A percentile compares a stretch with the other conserved stretches of the same genome.
phyloP scores from a whole-genome alignment of 495 filamentous ascomycete genomes.

The Podospora sp. region DNA sequence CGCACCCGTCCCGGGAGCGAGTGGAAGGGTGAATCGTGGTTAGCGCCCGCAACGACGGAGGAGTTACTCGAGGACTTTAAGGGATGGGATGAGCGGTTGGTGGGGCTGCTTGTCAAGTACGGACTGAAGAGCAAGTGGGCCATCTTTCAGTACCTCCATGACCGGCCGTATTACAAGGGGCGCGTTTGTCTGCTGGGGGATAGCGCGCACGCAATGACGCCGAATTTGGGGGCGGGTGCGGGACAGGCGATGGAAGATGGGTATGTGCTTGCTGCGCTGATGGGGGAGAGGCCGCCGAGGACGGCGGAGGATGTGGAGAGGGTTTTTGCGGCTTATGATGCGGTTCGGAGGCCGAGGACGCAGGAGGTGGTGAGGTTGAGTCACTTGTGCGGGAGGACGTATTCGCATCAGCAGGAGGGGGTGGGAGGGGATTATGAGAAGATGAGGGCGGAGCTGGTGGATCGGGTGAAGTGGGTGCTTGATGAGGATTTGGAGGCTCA shows the following conservation, averaged over 20 bases:
- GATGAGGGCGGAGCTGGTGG: constrained; percentile 11
- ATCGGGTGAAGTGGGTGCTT: constrained; percentile 11
- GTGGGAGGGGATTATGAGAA: constrained; percentile 11
- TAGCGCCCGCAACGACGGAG: background rate
- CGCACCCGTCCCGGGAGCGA: background rate
- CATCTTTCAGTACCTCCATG: constrained; percentile 62
- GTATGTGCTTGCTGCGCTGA: constrained; percentile 56
- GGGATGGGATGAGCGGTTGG: constrained; percentile 13
- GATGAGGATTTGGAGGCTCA: constrained; percentile 14
- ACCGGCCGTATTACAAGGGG: constrained; percentile 54
- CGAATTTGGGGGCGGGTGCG: constrained; percentile 69
- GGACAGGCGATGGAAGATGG: constrained; percentile 71
- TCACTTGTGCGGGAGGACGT: constrained; percentile 3
- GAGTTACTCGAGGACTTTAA: background rate
- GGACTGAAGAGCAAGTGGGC: constrained; percentile 54
- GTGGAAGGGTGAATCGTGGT: background rate
- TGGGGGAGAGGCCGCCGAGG: constrained; percentile 44
- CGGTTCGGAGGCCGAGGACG: constrained; percentile 53
- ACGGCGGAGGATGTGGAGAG: constrained; percentile 41
- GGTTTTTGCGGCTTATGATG: constrained; percentile 64
- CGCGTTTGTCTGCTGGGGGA: constrained; percentile 64
- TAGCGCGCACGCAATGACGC: constrained; percentile 69
- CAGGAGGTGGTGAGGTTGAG: constrained; percentile 23
- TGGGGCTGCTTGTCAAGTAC: constrained; percentile 5
- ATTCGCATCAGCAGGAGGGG: constrained; percentile 9